These are phyloP conservation scores for Chrysanthemum makinoi DNA, from an alignment of 129 eudicot species.

Conservation along the genomic window DNA sequence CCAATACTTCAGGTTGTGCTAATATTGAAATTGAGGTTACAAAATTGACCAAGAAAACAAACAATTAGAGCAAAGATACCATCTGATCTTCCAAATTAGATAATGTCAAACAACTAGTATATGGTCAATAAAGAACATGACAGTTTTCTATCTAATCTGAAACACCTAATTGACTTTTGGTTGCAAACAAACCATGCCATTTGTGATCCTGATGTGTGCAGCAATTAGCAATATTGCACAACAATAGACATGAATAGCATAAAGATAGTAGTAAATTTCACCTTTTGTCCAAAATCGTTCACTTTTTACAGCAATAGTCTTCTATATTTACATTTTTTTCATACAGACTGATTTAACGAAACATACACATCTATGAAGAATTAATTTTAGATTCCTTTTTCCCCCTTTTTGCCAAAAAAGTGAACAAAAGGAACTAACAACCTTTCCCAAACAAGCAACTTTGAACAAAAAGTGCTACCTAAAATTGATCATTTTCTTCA, in stretches of 20 bases:
- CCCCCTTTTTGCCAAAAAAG: background rate
- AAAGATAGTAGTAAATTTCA: background rate
- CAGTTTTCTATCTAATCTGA: constrained; percentile 2
- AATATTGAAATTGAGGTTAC: background rate
- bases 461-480: background rate
- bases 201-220: background rate
- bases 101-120: background rate
- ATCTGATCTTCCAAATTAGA: background rate
- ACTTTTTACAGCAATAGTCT: background rate
- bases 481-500: background rate
- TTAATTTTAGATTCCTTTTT: background rate
- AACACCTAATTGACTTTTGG: background rate
- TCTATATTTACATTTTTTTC: background rate
- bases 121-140: background rate
- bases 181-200: constrained; percentile 3
- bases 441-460: background rate
- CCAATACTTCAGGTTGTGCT: constrained; percentile 10
- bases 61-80: background rate
- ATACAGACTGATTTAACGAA: background rate
- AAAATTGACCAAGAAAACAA: background rate
- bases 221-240: constrained; percentile 9
- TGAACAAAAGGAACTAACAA: background rate
- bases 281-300: background rate
- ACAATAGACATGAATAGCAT: constrained; percentile 14
- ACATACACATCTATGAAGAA: background rate